A percentile compares a stretch with the other conserved stretches of the same genome.
These are phyloP conservation scores for Tylopilus sp. DNA, from an alignment of 768 basidiomycete species.

Conservation along the genomic window DNA sequence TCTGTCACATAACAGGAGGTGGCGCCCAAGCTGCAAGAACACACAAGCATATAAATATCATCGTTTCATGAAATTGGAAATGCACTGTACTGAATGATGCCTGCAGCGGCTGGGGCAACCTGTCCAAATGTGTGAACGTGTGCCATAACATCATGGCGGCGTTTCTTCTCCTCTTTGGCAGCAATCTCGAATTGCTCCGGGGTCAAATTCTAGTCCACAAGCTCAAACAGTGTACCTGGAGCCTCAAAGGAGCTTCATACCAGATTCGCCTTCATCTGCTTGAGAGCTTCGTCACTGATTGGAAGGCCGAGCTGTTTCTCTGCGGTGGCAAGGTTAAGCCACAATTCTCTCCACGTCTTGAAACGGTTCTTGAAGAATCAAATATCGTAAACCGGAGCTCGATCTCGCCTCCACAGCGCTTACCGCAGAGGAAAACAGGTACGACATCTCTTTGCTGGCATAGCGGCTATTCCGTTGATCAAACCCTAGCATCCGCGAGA, in stretches of 20 bases:
- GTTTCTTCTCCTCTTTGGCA: conserved; percentile 92
- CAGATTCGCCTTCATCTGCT: conserved; percentile 92
- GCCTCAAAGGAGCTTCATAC: conserved; percentile 36
- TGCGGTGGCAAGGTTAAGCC: conserved; percentile 94
- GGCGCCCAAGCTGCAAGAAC: conserved; percentile 69
- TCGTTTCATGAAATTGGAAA: conserved; percentile 3
- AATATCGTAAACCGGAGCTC: not conserved
- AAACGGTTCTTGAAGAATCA: conserved; percentile 72
- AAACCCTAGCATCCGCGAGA: not conserved
- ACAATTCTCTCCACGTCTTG: conserved; percentile 90
- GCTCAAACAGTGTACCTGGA: conserved; percentile 3
- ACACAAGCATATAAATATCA: conserved; percentile 10
- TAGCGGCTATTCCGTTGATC: conserved; percentile 65
- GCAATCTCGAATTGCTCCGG: conserved; percentile 89
- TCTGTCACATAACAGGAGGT: conserved; percentile 99
- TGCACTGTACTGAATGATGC: conserved; percentile 82
- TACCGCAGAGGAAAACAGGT: conserved; percentile 93
- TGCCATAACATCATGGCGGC: conserved; percentile 99
- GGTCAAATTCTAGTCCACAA: conserved; percentile 62
- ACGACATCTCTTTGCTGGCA: conserved; percentile 98
- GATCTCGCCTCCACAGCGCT: conserved; percentile 23
- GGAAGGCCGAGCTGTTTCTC: conserved; percentile 94
- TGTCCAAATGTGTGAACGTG: conserved; percentile 97
- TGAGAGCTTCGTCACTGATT: conserved; percentile 86
- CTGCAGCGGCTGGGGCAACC: conserved; percentile 91